A percentile compares a stretch with the other conserved stretches of the same genome.
phyloP scores from a whole-genome alignment of 1,139 yeast species.

The Martiniozyma asiatica region DNA sequence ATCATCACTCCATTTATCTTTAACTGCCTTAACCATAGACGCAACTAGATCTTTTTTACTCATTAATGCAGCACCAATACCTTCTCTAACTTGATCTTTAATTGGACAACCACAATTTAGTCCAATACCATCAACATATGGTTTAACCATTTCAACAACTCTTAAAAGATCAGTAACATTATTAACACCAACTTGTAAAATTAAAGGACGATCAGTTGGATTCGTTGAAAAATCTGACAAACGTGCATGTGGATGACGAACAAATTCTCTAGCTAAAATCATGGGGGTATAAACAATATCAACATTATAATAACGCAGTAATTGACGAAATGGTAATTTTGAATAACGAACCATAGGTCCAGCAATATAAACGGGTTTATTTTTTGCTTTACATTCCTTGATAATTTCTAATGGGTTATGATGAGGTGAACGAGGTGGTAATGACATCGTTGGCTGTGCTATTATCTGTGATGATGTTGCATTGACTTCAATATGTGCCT shows the following conservation, averaged over 20 bases:
- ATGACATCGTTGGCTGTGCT: too few relatives aligned
- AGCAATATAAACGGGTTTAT: slow-evolving; percentile 62
- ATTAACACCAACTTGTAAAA: slow-evolving; percentile 87
- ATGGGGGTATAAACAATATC: slow-evolving; percentile 92
- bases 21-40: slow-evolving; percentile 74
- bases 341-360: slow-evolving; percentile 98
- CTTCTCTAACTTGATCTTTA: slow-evolving; percentile 87
- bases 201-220: slow-evolving; percentile 50
- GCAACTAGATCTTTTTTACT: slow-evolving; percentile 70
- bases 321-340: slow-evolving; percentile 79
- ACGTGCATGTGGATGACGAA: slow-evolving; percentile 71
- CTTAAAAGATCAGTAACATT: slow-evolving; percentile 74
- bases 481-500: too few relatives aligned
- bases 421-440: slow-evolving; percentile 26
- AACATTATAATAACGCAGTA: slow-evolving; percentile 59
- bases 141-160: slow-evolving; percentile 81
- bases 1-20: slow-evolving; percentile 52
- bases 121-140: slow-evolving; percentile 88
- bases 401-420: slow-evolving; percentile 48
- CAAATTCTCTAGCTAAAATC: slow-evolving; percentile 93
- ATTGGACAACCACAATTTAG: slow-evolving; percentile 97
- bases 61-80: slow-evolving; percentile 95
- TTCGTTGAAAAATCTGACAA: slow-evolving; percentile 78
- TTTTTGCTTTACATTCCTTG: slow-evolving; percentile 29
- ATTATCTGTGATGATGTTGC: too few relatives aligned